Base-by-base conservation (phyloP, 2,329 filamentous ascomycete species). In the Phyllosticta citrichinensis region DNA sequence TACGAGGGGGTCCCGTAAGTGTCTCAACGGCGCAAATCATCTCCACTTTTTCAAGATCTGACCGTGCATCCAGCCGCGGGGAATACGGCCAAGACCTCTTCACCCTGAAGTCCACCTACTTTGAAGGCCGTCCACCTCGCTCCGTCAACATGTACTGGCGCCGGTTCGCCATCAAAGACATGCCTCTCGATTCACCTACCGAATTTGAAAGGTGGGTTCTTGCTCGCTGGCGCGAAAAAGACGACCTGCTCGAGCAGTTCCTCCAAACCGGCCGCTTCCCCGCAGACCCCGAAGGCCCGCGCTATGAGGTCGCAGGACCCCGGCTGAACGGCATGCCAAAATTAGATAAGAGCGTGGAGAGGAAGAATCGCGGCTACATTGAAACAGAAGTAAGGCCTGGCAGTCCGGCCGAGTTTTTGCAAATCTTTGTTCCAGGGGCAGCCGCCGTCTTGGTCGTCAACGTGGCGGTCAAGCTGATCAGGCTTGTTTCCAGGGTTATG, bases 121-220 rank as follows among this genome's bases (percentile, higher is more conserved):
- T 97, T 66, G 83, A 94, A 72, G 93, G 94, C 52, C 87, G 89
- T 0, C 87, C 91, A 0, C 94, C 94, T 5, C 96, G 91, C 72
- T 96, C 90, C 2, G 91, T 97, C 68, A 97, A 97, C 75, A 91
- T 97, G 78, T 87, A 97, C 77, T 99, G 93, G 92, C 86, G 94
- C 58, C 86, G 92, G 20, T 97, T 96, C 75, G 81, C 82, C 24
- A 70, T 96, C 20, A 81, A 81, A 17, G 86, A 91, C 55, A 93
- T 99, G 25, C 94, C 94, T 0, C 79, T 96, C 4, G 81, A 89
- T 55, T 83, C 87, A 66, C 80, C 82, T 8, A 81, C 87, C 35
- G 77, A 80, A 25, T 97, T 99, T 70, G 87, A 93, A 62, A 68
- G 80, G 8, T 99, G 94, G 94, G 77, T 97, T 24, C 81, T 87